These are phyloP conservation scores for Lachancea fermentati DNA, from an alignment of 805 yeast genomes.

Conservation along the genomic window DNA sequence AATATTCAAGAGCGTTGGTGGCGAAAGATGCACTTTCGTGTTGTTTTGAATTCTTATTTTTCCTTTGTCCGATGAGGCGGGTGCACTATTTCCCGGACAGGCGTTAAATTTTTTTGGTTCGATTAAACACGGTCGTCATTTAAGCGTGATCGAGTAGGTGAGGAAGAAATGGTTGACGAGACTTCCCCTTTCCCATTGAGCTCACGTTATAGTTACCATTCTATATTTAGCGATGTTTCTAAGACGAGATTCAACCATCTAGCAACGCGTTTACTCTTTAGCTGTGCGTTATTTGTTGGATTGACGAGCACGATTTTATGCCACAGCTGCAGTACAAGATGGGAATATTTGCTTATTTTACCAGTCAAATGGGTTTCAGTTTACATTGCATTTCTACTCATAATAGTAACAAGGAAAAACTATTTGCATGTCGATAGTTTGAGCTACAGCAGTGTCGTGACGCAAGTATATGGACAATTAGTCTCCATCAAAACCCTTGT, in stretches of 20 bases:
- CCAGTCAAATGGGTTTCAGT: slow-evolving; percentile 28
- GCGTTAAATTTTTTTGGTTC: too few relatives aligned
- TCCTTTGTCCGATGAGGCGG: too few relatives aligned
- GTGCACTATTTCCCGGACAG: too few relatives aligned
- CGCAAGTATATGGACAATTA: slow-evolving; percentile 23
- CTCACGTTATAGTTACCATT: slow-evolving; percentile 32
- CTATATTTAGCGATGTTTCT: slow-evolving; percentile 38
- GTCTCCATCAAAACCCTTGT: slow-evolving; percentile 31
- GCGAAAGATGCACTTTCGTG: too few relatives aligned
- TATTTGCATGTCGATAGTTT: slow-evolving; percentile 35
- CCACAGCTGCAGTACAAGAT: slow-evolving; percentile 18
- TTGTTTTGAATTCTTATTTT: too few relatives aligned
- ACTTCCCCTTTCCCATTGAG: slow-evolving; percentile 10
- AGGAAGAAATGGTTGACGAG: too few relatives aligned
- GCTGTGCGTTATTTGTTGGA: slow-evolving; percentile 26
- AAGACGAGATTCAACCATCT: slow-evolving; percentile 37
- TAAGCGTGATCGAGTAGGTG: too few relatives aligned
- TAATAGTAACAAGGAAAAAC: slow-evolving; percentile 37
- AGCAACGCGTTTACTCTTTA: slow-evolving; percentile 32
- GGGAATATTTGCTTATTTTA: slow-evolving; percentile 20
- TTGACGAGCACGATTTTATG: slow-evolving; percentile 21
- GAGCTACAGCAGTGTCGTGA: slow-evolving; percentile 23
- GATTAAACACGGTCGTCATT: too few relatives aligned
- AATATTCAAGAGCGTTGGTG: too few relatives aligned
- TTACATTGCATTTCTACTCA: slow-evolving; percentile 29